A percentile compares a stretch with the other conserved stretches of the same genome.
phyloP scores from a whole-genome alignment of 345 rosid genomes.

The Schrenkiella parvula region DNA sequence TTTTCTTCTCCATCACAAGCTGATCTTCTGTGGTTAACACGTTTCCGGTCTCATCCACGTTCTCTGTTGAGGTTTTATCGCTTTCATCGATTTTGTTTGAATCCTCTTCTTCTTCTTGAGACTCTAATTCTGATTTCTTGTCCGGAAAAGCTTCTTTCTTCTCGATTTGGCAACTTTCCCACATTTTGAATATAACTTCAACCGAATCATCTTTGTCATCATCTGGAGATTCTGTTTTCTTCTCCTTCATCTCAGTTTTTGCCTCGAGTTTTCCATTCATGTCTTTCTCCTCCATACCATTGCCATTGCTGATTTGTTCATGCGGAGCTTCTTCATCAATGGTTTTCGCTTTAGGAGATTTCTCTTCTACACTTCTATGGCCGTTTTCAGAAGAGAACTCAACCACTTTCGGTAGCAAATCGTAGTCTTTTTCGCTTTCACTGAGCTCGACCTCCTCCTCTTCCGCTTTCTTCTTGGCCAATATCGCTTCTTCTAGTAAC shows the following conservation, averaged over 20 bases:
- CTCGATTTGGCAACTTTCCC: conserved; percentile 98
- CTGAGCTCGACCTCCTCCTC: conserved; percentile 78
- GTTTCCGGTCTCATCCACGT: conserved; percentile 42
- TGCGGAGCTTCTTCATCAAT: conserved; percentile 31
- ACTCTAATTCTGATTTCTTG: conserved; percentile 64
- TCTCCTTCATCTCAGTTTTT: conserved; percentile 37
- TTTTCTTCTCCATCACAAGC: conserved; percentile 35
- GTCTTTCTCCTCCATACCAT: conserved; percentile 39
- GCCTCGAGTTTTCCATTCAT: conserved; percentile 46
- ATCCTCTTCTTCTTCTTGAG: conserved; percentile 72
- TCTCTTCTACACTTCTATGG: conserved; percentile 69
- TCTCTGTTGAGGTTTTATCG: conserved; percentile 57
- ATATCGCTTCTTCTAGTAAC: conserved; percentile 72
- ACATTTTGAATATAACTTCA: conserved; percentile 80
- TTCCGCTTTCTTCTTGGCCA: conserved; percentile 45
- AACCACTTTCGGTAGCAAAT: conserved; percentile 86
- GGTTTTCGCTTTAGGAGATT: conserved; percentile 38
- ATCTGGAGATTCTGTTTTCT: conserved; percentile 36
- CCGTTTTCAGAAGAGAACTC: conserved; percentile 97
- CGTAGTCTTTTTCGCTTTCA: conserved; percentile 90
- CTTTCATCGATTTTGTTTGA: conserved; percentile 56
- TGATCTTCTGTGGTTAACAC: conserved; percentile 55
- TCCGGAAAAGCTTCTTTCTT: conserved; percentile 88
- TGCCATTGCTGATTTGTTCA: conserved; percentile 34
- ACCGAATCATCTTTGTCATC: conserved; percentile 62